phyloP scores from a whole-genome alignment of 441 rosid species.

The Populus tomentosa region DNA sequence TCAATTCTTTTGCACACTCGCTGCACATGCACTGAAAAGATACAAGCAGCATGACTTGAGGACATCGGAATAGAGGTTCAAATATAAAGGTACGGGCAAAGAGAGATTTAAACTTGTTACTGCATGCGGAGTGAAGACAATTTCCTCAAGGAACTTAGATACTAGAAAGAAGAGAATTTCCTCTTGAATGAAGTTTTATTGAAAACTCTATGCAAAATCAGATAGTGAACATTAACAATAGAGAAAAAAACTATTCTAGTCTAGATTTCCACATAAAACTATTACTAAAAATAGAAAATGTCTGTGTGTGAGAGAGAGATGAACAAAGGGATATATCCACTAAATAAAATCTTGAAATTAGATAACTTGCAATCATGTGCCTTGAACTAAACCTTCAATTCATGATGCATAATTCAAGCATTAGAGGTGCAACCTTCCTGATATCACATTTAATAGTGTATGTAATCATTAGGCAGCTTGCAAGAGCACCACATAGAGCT shows the following conservation, averaged over 20 bases:
- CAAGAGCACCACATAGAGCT: no score
- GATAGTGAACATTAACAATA: neutral
- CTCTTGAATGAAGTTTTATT: neutral
- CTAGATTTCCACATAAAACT: neutral
- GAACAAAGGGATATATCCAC: neutral
- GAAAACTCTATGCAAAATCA: neutral
- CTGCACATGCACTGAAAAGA: constrained; percentile 85
- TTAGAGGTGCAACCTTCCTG: no score
- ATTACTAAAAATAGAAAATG: neutral
- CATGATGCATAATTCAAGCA: no score
- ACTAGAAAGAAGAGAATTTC: constrained; percentile 5
- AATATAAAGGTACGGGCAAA: neutral
- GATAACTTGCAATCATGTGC: neutral
- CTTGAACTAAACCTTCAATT: neutral
- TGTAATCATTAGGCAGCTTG: no score
- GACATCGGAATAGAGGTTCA: neutral
- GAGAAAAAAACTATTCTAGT: neutral
- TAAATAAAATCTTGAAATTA: neutral
- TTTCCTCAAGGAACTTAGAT: neutral
- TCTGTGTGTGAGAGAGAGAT: neutral
- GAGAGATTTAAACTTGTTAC: neutral
- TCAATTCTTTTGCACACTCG: constrained; percentile 72
- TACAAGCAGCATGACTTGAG: neutral
- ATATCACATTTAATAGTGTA: no score
- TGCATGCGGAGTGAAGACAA: neutral